Evolutionary conservation across 306 rosid genomes (phyloP).

Genomic region (Trifolium repens): DNA sequence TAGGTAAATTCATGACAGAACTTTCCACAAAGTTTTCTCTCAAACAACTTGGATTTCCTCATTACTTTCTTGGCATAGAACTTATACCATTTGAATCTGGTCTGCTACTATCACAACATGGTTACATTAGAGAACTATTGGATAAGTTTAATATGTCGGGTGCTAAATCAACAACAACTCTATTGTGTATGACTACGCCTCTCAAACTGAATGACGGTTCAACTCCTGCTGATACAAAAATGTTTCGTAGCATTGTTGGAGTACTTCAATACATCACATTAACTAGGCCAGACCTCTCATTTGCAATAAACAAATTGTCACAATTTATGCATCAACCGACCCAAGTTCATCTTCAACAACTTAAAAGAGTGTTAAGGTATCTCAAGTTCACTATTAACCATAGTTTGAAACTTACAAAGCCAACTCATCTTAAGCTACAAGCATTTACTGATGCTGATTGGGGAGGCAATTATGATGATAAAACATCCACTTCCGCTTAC

Average conservation of each 20-base stretch:
- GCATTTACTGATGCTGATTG: neutral
- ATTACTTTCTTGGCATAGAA: neutral
- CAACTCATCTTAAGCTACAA: neutral
- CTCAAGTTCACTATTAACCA: too few species aligned
- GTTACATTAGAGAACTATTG: neutral
- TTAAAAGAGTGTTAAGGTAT: too few species aligned
- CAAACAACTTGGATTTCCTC: neutral
- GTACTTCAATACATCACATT: too few species aligned
- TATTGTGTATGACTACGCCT: too few species aligned
- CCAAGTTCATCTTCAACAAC: too few species aligned
- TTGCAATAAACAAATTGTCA: too few species aligned
- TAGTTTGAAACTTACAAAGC: neutral
- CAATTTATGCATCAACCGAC: too few species aligned
- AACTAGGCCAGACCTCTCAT: neutral
- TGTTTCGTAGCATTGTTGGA: too few species aligned
- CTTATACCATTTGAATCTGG: neutral
- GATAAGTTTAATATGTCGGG: neutral
- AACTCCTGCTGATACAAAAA: too few species aligned
- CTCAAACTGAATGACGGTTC: too few species aligned
- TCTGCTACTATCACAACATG: neutral
- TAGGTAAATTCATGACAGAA: neutral
- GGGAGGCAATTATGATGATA: neutral
- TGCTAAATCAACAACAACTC: too few species aligned
- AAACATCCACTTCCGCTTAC: neutral
- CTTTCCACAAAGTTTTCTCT: neutral